Evolutionary conservation across 371 early-diverging fungal species (phyloP).

Genomic region (Batrachochytrium dendrobatidis): DNA sequence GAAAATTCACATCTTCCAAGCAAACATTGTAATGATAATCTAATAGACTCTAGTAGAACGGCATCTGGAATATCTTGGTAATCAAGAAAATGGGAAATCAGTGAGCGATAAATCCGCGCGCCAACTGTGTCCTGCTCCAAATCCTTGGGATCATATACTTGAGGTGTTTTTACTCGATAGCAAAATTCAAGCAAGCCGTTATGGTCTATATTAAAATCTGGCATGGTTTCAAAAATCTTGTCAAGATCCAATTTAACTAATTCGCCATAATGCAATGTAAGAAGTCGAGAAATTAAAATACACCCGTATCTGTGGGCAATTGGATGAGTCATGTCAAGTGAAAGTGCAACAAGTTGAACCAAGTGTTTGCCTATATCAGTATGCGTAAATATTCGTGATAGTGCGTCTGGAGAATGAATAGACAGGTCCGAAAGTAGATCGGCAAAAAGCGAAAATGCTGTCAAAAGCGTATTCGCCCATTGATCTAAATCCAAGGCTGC

Average conservation of each 20-base stretch:
- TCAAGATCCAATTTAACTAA: constrained; percentile 11
- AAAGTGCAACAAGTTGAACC: neutral
- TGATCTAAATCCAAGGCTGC: too few species aligned
- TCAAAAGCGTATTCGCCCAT: neutral
- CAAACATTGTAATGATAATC: constrained; percentile 19
- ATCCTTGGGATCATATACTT: too few species aligned
- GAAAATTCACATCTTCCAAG: constrained; percentile 17
- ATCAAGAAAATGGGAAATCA: constrained; percentile 4
- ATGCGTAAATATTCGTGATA: neutral
- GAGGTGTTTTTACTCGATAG: too few species aligned
- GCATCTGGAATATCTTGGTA: constrained; percentile 8
- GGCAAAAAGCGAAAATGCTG: neutral
- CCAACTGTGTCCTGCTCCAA: too few species aligned
- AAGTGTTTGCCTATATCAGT: neutral
- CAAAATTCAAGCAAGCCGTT: too few species aligned
- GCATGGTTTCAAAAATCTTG: constrained; percentile 1
- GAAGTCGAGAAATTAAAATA: constrained; percentile 10
- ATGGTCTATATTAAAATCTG: too few species aligned
- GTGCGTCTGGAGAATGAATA: neutral
- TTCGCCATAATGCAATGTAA: constrained; percentile 23
- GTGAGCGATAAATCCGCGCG: too few species aligned
- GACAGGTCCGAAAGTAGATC: neutral
- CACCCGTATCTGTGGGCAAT: neutral
- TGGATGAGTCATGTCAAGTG: neutral
- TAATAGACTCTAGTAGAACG: constrained; percentile 16